Conservation (phyloP, 1,139 yeast genomes). For the Yamadazyma pseudoaaseri region DNA sequence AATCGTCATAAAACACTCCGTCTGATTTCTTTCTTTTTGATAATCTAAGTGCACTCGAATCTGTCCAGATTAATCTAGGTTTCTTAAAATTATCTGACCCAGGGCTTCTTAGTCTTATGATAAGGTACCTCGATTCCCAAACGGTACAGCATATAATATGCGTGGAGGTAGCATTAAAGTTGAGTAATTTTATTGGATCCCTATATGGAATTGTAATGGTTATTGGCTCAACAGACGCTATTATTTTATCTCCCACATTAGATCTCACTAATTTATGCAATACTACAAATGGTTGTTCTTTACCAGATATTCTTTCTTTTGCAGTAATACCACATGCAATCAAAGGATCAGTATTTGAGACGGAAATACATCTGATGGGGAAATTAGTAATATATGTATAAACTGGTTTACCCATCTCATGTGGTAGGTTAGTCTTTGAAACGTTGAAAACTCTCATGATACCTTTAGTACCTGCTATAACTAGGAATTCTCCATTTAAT, state of each 20-base stretch:
- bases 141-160: slow-evolving; percentile 82
- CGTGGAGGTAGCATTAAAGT: slow-evolving; percentile 68
- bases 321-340: slow-evolving; percentile 86
- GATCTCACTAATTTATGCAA: slow-evolving; percentile 49
- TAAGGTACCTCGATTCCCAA: slow-evolving; percentile 74
- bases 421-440: slow-evolving; percentile 26
- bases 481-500: slow-evolving; percentile 57
- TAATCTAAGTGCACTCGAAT: slow-evolving; percentile 19
- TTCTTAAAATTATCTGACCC: slow-evolving; percentile 34
- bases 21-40: slow-evolving; percentile 18
- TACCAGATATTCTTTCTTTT: slow-evolving; percentile 63
- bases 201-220: slow-evolving; percentile 82
- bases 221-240: slow-evolving; percentile 51
- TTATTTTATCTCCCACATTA: slow-evolving; percentile 15
- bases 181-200: slow-evolving; percentile 75
- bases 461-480: slow-evolving; percentile 75
- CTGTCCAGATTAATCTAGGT: slow-evolving; percentile 63
- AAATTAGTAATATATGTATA: slow-evolving; percentile 70
- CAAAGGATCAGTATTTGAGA: slow-evolving; percentile 61
- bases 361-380: slow-evolving; percentile 75
- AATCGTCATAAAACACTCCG: slow-evolving; percentile 17
- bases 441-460: slow-evolving; percentile 65
- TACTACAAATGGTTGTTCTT: slow-evolving; percentile 78
- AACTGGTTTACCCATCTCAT: slow-evolving; percentile 55
- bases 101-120: slow-evolving; percentile 57